Percentiles rank a stretch among this genome's conserved stretches.
Evolutionary conservation across 2,329 filamentous ascomycete genomes (phyloP).

Genomic region (Chrysoporthe austroafricana): DNA sequence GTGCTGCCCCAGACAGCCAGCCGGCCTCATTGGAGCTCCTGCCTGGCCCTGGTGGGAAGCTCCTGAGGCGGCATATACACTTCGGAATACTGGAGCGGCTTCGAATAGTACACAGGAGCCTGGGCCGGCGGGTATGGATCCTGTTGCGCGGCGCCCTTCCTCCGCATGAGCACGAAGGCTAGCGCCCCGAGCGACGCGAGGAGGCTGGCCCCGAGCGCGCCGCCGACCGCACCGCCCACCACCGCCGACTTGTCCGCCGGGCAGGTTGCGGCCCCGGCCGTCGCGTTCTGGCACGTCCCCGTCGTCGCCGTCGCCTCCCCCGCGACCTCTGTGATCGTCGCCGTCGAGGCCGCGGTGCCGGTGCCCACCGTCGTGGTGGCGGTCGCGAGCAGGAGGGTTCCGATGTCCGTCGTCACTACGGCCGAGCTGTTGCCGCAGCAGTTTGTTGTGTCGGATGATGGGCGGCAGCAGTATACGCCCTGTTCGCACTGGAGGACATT

Average conservation of each 20-base stretch:
- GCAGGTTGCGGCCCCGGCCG: slow-evolving; percentile 18
- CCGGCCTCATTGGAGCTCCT: slow-evolving; percentile 1
- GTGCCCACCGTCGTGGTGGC: slow-evolving; percentile 7
- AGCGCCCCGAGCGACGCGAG: slow-evolving; percentile 32
- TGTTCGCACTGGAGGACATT: slow-evolving; percentile 31
- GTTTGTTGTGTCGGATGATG: slow-evolving; percentile 13
- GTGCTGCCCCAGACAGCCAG: not conserved
- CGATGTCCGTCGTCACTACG: slow-evolving; percentile 20
- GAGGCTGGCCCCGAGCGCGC: slow-evolving; percentile 32
- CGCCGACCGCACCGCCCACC: slow-evolving; percentile 33
- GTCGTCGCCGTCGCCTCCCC: not conserved
- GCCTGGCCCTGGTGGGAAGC: not conserved
- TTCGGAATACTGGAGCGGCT: not conserved
- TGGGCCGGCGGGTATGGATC: not conserved
- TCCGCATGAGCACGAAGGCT: slow-evolving; percentile 22
- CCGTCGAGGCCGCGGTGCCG: slow-evolving; percentile 17
- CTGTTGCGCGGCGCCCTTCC: not conserved
- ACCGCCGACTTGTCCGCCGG: slow-evolving; percentile 32
- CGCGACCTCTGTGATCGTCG: slow-evolving; percentile 8
- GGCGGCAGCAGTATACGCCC: slow-evolving; percentile 32
- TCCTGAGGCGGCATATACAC: not conserved
- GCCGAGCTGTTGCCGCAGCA: slow-evolving; percentile 30
- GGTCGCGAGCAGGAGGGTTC: slow-evolving; percentile 18
- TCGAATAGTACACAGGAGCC: not conserved
- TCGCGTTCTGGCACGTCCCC: slow-evolving; percentile 10